phyloP scores from a whole-genome alignment of 108 stramenopile species.

The Cyclostephanos invisitatus region DNA sequence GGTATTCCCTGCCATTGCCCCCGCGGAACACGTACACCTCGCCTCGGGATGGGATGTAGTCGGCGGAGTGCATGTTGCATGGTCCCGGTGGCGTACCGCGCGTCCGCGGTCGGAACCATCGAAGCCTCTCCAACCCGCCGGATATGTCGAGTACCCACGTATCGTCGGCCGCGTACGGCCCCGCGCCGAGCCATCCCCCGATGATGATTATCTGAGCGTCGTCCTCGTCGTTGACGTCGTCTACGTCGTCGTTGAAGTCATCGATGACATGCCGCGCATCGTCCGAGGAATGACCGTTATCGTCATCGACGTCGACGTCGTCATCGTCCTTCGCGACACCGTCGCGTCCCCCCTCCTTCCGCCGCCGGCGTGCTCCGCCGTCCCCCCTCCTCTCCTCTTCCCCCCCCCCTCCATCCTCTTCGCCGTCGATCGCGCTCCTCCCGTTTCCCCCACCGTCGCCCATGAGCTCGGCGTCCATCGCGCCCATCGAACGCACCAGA shows the following conservation, averaged over 20 bases:
- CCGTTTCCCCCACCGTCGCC: not conserved
- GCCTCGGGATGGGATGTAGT: slow-evolving; percentile 63
- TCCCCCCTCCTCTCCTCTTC: too few species aligned
- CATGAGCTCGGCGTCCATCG: slow-evolving; percentile 12
- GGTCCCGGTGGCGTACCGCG: slow-evolving; percentile 81
- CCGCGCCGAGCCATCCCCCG: slow-evolving; percentile 91
- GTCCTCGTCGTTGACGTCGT: slow-evolving; percentile 53
- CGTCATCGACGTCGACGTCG: not conserved
- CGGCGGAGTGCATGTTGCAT: slow-evolving; percentile 96
- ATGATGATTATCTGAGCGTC: slow-evolving; percentile 85
- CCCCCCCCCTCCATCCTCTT: too few species aligned
- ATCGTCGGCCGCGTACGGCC: slow-evolving; percentile 88
- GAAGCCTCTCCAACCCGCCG: slow-evolving; percentile 46
- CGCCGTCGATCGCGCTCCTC: too few species aligned
- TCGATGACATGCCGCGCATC: not conserved
- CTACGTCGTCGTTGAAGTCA: slow-evolving; percentile 5
- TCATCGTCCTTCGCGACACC: too few species aligned
- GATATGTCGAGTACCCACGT: slow-evolving; percentile 83
- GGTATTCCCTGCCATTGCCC: slow-evolving; percentile 75
- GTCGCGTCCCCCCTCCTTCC: too few species aligned
- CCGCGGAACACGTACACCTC: slow-evolving; percentile 93
- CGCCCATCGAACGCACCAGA: not conserved
- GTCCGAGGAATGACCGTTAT: not conserved
- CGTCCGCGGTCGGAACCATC: slow-evolving; percentile 64
- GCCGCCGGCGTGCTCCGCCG: too few species aligned